Evolutionary conservation across 495 filamentous ascomycete species (phyloP), one percentile per base, ranked within the genome.

Genomic region (Tuber melanosporum): DNA sequence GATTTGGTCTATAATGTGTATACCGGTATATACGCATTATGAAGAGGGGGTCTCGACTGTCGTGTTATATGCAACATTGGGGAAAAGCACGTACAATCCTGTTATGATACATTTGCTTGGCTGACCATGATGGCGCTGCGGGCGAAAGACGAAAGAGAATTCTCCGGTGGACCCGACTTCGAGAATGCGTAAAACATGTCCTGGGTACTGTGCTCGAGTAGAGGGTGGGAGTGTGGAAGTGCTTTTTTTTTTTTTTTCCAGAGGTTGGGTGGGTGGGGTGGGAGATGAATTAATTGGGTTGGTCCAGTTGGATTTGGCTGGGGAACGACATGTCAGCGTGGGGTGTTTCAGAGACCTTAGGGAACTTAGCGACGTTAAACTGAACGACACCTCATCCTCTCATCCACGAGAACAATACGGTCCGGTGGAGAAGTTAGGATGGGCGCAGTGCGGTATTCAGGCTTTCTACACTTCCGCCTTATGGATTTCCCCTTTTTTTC

Each of bases 341-440:
- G 70, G 76, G 71, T 79, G 78, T 79, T 77, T 77, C 78, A 73
- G 76, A 79, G 71, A 79, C 75, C 77, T 41, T 41, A 41, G 39
- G 39, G 4, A 41, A 41, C 39, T 41, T 77, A 79, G 76, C 39
- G 76, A 75, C 73, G 78, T 79, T 80, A 79, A 80, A 73, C 76
- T 77, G 78, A 75, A 80, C 78, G 78, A 80, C 78, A 80, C 78
- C 78, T 75, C 78, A 80, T 80, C 78, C 77, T 79, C 71, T 49
- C 19, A 49, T 49, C 19, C 46, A 49, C 46, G 46, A 49, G 46
- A 49, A 49, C 46, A 49, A 49, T 49, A 22, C 46, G 46, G 19
- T 22, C 46, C 19, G 46, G 46, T 49, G 19, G 46, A 49, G 46
- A 19, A 22, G 22, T 6, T 22, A 49, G 46, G 46, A 49, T 49